Evolutionary conservation across 1,284 basidiomycete genomes (phyloP), one percentile per base, ranked within the genome.

Genomic region (Austroboletus niveus): DNA sequence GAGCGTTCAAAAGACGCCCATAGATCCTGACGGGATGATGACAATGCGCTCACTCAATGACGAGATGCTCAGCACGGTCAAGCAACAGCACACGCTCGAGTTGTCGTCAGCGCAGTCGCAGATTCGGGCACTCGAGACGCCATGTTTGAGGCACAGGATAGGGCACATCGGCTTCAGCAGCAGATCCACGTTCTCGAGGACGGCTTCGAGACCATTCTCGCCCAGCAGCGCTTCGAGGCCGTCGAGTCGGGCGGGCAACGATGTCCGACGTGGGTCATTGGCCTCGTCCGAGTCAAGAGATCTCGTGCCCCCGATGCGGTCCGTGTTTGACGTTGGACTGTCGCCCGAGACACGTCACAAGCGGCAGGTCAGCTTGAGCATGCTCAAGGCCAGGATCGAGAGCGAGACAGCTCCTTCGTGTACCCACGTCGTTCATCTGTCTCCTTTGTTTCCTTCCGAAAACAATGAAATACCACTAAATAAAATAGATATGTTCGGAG

Each of bases 311-410:
- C 63, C 75, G 15, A 73, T 77, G 31, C 79, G 78, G 32, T 77
- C 78, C 10, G 72, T 77, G 17, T 76, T 84, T 49, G 88, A 90
- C 57, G 79, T 84, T 22, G 78, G 78, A 43, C 75, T 94, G 41
- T 84, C 89, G 2, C 80, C 86, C 0, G 84, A 89, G 64, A 86
- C 89, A 31, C 75, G 83, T 36, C 91, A 94, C 69, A 93, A 93
- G 65, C 85, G 92, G 48, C 83, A 87, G 61, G 83, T 92, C 54
- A 92, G 90, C 66, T 72, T 95, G 54, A 84, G 84, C 62, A 93
- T 94, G 82, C 81, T 95, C 48, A 93, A 92, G 66, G 92, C 90
- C 27, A 82, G 92, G 41, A 94, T 95, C 68, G 89, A 91, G 55
- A 85, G 85, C 65, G 88, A 91, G 66, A 72, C 78, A 14, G 80